Evolutionary conservation across 305 asterid genomes (phyloP), one percentile per base, ranked within the genome.

Genomic region (Fraxinus dipetala): DNA sequence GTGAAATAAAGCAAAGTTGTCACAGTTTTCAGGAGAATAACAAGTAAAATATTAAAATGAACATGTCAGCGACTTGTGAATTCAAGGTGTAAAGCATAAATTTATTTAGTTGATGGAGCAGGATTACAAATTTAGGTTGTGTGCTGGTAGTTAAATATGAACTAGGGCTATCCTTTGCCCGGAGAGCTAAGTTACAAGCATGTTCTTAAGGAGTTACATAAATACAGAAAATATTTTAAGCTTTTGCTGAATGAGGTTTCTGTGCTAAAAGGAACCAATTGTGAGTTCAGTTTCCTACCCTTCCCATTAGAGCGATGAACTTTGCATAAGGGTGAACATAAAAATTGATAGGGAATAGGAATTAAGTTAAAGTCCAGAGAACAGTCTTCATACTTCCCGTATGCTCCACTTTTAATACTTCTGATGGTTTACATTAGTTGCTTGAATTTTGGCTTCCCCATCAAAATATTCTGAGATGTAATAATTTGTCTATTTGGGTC

Each of bases 401-500:
- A 4, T 11, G 1, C 77, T 56, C 20, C 45, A 26, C 59, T 38
- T 72, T 61, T n/a, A 24, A 43, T 67, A 48, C 16, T 65, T 78
- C 30, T 65, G 78, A 45, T 61, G 80, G 38, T 67, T 59, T 76
- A 26, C 73, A 59, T 77, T 72, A 54, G 81, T 76, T 79, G 43
- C 72, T 75, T 65, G 43, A 30, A 59, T 54, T 74, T 59, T 75
- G 32, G 54, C 59, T 78, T 38, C 54, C 14, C 13, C 69, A 77
- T 24, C 67, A 9, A 31, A 63, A 30, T 28, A 24, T 67, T 26
- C n/a, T 74, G 76, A 26, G 18, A 11, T 28, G 74, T 48, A 48
- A 30, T 45, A 72, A 82, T 73, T 31, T 81, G 85, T 72, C 78
- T n/a, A 76, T 35, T 78, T 79, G 78, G 77, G 79, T 65, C 69